Evolutionary conservation across 768 basidiomycete genomes (phyloP), one percentile per base, ranked within the genome.

Genomic region (Collybiopsis confluens): DNA sequence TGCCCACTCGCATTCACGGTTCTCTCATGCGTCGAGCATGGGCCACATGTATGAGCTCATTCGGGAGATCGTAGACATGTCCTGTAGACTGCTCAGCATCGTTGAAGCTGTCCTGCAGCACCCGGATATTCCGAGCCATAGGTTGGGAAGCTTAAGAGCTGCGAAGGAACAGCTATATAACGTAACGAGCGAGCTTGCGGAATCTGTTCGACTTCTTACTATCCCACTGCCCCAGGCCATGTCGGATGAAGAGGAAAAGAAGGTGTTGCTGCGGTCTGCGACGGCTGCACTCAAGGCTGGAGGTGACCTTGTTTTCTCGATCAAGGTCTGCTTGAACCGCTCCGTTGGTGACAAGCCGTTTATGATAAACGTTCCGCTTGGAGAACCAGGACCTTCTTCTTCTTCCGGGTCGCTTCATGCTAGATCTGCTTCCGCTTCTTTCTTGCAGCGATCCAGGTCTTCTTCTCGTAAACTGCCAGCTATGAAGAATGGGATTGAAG

Each of bases 31-130:
- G 0, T 91, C 92, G 4, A 92, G 88, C 56, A 95, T 93, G 15
- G 95, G 92, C 1, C 89, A 93, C 60, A 78, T 98, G 68, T 94
- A 97, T 64, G 94, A 98, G 60, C 82, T 98, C 50, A 92, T 95
- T n/a, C 83, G 88, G 48, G 92, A 96, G 70, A 89, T 94, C 44
- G 90, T 98, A 48, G 93, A 96, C 67, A 86, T 88, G 73, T 93
- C 97, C 20, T 89, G 92, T 72, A 90, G 90, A 64, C 77, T 97
- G 56, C 79, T 99, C 51, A 88, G 86, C 27, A 85, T 98, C 52
- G 92, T 96, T 44, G 96, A 98, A 66, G 85, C 87, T 8, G 90
- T 97, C 38, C 81, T 87, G 62, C 79, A 79, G 48, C 88, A 92
- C 63, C 82, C 87, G 2, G 85, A 85, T 43, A 74, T 94, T 38